Evolutionary conservation across 2,329 filamentous ascomycete genomes (phyloP).

Genomic region (Aspergillus intermedius): DNA sequence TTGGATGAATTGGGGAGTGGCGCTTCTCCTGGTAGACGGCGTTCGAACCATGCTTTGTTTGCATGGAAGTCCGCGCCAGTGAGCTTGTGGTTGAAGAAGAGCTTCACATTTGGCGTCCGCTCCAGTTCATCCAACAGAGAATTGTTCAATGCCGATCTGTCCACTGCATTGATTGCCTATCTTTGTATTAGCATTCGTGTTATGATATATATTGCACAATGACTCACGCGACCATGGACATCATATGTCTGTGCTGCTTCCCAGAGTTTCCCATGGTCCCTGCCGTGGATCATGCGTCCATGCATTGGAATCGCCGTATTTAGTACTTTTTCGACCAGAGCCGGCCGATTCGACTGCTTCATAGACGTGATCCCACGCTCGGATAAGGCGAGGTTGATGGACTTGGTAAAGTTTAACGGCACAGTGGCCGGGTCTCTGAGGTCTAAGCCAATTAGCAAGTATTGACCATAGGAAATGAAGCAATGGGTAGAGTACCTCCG

Average conservation of each 20-base stretch:
- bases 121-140: conserved; percentile 77
- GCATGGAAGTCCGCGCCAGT: conserved; percentile 77
- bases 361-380: conserved; percentile 90
- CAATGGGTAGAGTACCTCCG: conserved; percentile 55
- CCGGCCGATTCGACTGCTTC: conserved; percentile 58
- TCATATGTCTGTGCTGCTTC: conserved; percentile 86
- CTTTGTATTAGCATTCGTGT: conserved; percentile 5
- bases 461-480: not conserved
- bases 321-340: conserved; percentile 67
- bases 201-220: not conserved
- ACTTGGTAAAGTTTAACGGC: conserved; percentile 91
- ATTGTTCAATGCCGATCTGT: conserved; percentile 77
- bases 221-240: conserved; percentile 68
- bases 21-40: conserved; percentile 29
- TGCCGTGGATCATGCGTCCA: conserved; percentile 91
- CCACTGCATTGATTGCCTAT: conserved; percentile 77
- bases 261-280: conserved; percentile 59
- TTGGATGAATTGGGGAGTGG: conserved; percentile 25
- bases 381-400: conserved; percentile 94
- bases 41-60: conserved; percentile 83
- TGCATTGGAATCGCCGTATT: conserved; percentile 81
- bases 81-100: conserved; percentile 91
- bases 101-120: conserved; percentile 75
- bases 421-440: conserved; percentile 74
- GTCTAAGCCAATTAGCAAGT: conserved; percentile 50